Evolutionary conservation across 1,139 yeast genomes (phyloP).

Genomic region (Lodderomyces jiufengensis): DNA sequence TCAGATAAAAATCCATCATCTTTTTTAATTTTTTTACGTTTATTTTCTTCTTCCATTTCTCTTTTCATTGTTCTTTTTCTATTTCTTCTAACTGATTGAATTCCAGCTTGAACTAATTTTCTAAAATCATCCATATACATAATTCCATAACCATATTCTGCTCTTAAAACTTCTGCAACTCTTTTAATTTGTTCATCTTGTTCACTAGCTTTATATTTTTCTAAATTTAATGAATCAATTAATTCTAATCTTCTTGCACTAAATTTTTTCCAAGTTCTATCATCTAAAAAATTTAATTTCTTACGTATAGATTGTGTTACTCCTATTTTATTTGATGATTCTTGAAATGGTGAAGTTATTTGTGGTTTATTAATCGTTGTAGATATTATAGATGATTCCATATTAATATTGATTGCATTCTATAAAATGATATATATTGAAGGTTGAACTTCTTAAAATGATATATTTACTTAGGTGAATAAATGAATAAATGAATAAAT

Average conservation of each 20-base stretch:
- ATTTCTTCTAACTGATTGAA: constrained; percentile 58
- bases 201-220: constrained; percentile 83
- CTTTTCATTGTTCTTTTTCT: constrained; percentile 40
- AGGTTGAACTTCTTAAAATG: too few relatives aligned
- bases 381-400: too few relatives aligned
- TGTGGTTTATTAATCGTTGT: too few relatives aligned
- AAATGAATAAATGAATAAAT: too few relatives aligned
- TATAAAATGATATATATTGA: too few relatives aligned
- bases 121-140: constrained; percentile 71
- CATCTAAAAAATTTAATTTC: constrained; percentile 74
- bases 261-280: constrained; percentile 81
- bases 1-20: constrained; percentile 29
- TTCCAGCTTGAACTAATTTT: constrained; percentile 86
- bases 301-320: constrained; percentile 77
- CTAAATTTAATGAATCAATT: constrained; percentile 74
- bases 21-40: constrained; percentile 3
- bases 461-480: too few relatives aligned
- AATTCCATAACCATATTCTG: constrained; percentile 69
- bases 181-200: constrained; percentile 77
- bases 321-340: constrained; percentile 43
- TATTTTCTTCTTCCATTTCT: constrained; percentile 5
- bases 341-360: not conserved
- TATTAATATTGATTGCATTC: too few relatives aligned
- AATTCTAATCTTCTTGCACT: constrained; percentile 84
- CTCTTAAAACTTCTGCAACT: constrained; percentile 72